Conservation (phyloP, 129 eudicot genomes). For the Flaveria bidentis region DNA sequence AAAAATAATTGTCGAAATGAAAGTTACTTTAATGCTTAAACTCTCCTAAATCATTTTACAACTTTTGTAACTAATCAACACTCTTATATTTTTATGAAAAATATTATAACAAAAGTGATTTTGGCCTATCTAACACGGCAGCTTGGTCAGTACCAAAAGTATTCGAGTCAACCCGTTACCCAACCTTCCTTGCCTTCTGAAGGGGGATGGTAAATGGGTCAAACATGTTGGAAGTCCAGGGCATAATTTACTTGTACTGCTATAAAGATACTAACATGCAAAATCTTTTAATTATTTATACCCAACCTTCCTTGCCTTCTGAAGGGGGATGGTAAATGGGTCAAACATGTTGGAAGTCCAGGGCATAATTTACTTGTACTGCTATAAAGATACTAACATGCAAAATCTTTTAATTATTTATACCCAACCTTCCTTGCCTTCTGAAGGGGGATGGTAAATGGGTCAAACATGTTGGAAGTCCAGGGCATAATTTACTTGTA, state of each 20-base stretch:
- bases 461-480: too few species aligned
- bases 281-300: neutral
- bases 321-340: too few species aligned
- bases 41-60: conserved; percentile 1
- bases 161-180: neutral
- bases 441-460: too few species aligned
- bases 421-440: too few species aligned
- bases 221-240: neutral
- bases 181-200: neutral
- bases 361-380: too few species aligned
- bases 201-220: neutral
- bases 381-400: too few species aligned
- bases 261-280: neutral
- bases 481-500: too few species aligned
- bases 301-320: too few species aligned
- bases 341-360: too few species aligned
- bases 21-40: neutral
- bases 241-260: neutral
- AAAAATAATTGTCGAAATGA: neutral
- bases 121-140: neutral
- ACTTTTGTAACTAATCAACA: neutral
- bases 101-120: neutral
- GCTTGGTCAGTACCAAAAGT: neutral
- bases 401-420: too few species aligned
- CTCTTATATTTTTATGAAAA: neutral